Percentiles rank a stretch among this genome's conserved stretches.
These are phyloP conservation scores for Cyberlindnera meyerae DNA, from an alignment of 805 yeast species.

Conservation along the genomic window DNA sequence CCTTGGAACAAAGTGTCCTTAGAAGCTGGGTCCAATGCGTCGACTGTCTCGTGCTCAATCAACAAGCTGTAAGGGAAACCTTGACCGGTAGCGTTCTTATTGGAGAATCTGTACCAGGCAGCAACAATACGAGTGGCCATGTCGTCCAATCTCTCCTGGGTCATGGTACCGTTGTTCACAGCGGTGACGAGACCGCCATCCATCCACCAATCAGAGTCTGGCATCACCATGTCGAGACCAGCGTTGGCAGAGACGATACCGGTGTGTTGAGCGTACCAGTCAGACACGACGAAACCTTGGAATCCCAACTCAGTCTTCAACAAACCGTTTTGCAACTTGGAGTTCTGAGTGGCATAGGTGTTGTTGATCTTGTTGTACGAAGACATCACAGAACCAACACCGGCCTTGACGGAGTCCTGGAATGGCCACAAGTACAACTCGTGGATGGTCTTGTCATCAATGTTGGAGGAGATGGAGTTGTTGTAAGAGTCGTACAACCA, in stretches of 20 bases:
- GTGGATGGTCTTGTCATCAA: slow-evolving; percentile 7
- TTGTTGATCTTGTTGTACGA: slow-evolving; percentile 9
- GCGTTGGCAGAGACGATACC: slow-evolving; percentile 3
- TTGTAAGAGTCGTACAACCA: not conserved
- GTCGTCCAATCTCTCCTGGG: slow-evolving; percentile 5
- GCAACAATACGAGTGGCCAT: slow-evolving; percentile 6
- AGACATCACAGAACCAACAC: slow-evolving; percentile 5
- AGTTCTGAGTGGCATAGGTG: slow-evolving; percentile 7
- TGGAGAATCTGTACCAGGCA: slow-evolving; percentile 5
- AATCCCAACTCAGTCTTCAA: slow-evolving; percentile 5
- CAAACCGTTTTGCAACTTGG: slow-evolving; percentile 4
- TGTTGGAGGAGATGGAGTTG: slow-evolving; percentile 2
- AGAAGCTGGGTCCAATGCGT: slow-evolving; percentile 6
- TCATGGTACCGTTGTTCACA: slow-evolving; percentile 1
- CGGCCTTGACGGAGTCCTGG: slow-evolving; percentile 6
- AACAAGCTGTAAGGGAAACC: slow-evolving; percentile 3
- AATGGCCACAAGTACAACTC: slow-evolving; percentile 9
- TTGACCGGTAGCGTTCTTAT: slow-evolving; percentile 6
- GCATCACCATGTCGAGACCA: slow-evolving; percentile 8
- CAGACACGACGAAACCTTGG: slow-evolving; percentile 7
- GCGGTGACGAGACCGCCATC: slow-evolving; percentile 1
- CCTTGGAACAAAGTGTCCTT: slow-evolving; percentile 6
- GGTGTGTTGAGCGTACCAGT: slow-evolving; percentile 6
- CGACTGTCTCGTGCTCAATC: slow-evolving; percentile 1
- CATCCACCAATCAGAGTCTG: slow-evolving; percentile 3